These are phyloP conservation scores for Nyssa sinensis DNA, from an alignment of 148 eudicot species.

Conservation along the genomic window DNA sequence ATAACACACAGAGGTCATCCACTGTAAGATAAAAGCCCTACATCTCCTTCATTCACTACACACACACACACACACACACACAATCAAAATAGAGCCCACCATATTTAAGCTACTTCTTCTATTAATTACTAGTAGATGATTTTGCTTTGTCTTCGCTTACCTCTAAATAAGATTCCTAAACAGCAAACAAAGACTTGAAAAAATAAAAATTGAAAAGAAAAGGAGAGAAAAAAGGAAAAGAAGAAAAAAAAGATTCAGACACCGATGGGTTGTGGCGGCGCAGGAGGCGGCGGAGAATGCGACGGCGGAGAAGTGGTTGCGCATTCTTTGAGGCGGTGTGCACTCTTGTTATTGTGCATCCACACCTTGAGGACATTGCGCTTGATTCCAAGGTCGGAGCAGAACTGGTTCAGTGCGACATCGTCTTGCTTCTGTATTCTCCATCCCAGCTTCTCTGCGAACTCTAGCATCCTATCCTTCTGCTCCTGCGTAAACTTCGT, in stretches of 20 bases:
- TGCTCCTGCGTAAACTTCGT: conserved; percentile 33
- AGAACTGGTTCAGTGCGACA: conserved; percentile 17
- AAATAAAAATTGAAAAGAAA: too few species aligned
- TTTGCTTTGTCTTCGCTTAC: neutral
- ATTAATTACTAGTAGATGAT: neutral
- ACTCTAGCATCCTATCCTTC: conserved; percentile 29
- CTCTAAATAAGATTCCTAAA: neutral
- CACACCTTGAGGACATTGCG: conserved; percentile 35
- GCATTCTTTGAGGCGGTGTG: neutral
- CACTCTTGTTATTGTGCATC: conserved; percentile 37
- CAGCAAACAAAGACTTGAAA: neutral
- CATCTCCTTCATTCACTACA: too few species aligned
- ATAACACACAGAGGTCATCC: too few species aligned
- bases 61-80: too few species aligned
- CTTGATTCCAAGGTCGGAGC: conserved; percentile 23
- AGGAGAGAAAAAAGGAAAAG: neutral
- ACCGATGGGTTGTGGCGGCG: neutral
- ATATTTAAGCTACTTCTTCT: too few species aligned
- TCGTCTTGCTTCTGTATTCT: conserved; percentile 27
- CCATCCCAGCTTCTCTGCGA: conserved; percentile 33
- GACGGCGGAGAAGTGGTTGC: neutral
- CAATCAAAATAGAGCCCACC: too few species aligned
- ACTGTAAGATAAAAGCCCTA: too few species aligned
- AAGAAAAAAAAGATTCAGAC: neutral
- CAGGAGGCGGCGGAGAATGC: neutral